Percentiles rank a stretch among this genome's conserved stretches.
Evolutionary conservation across 768 basidiomycete species (phyloP).

Genomic region (Artomyces pyxidatus): DNA sequence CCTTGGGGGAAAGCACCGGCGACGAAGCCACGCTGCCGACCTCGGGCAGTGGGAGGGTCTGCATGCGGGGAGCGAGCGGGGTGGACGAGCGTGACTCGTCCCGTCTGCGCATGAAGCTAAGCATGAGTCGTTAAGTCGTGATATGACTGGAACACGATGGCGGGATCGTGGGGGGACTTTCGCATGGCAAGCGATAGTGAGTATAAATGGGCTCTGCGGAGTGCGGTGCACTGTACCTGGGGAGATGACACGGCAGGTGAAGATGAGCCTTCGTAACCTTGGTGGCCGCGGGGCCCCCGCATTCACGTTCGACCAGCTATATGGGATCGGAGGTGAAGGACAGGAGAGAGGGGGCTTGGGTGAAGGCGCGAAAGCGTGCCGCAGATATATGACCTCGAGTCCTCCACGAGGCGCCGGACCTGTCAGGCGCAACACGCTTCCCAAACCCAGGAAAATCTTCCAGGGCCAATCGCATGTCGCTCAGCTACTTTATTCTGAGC

Average conservation of each 20-base stretch:
- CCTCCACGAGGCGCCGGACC: slow-evolving; percentile 12
- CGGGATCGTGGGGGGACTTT: background rate
- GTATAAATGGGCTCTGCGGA: too few species aligned
- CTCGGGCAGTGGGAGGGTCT: slow-evolving; percentile 12
- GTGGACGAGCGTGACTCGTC: background rate
- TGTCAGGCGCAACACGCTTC: slow-evolving; percentile 10
- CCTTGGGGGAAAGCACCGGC: background rate
- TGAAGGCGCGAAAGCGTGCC: background rate
- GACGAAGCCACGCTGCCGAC: background rate
- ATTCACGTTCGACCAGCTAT: slow-evolving; percentile 12
- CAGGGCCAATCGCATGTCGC: background rate
- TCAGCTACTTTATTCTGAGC: background rate
- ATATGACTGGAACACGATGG: background rate
- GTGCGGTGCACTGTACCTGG: background rate
- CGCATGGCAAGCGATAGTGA: background rate
- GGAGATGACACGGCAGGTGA: background rate
- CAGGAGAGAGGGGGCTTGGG: slow-evolving; percentile 6
- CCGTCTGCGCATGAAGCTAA: slow-evolving; percentile 2
- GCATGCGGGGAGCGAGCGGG: slow-evolving; percentile 11
- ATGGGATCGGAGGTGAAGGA: slow-evolving; percentile 12
- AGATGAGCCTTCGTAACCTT: slow-evolving; percentile 3
- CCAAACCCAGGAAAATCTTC: slow-evolving; percentile 1
- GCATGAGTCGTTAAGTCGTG: slow-evolving; percentile 6
- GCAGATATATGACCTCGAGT: slow-evolving; percentile 15
- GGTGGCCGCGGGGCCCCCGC: slow-evolving; percentile 14